phyloP scores from a whole-genome alignment of 2,329 filamentous ascomycete genomes.

The Colletotrichum tabaci region DNA sequence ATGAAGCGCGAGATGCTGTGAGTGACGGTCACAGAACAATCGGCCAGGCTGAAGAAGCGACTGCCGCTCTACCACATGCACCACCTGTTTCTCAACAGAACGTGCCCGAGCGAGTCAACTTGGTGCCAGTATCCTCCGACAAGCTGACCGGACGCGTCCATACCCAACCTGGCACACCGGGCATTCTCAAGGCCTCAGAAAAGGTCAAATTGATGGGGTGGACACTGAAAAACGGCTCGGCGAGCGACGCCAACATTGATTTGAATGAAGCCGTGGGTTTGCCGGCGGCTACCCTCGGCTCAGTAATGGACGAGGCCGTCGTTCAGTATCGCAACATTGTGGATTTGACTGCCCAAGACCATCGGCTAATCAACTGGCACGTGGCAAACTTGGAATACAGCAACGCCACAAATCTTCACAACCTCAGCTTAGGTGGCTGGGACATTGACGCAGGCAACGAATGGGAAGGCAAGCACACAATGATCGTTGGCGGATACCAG shows the following conservation, averaged over 20 bases:
- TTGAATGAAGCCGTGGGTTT: conserved; percentile 76
- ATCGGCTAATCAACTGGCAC: conserved; percentile 96
- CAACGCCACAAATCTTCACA: conserved; percentile 90
- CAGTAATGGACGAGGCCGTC: conserved; percentile 94
- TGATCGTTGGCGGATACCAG: conserved; percentile 94
- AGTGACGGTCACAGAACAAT: conserved; percentile 81
- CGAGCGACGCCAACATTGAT: conserved; percentile 77
- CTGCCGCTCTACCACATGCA: conserved; percentile 71
- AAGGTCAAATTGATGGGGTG: conserved; percentile 89
- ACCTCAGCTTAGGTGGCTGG: conserved; percentile 91
- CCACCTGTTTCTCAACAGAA: conserved; percentile 68
- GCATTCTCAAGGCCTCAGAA: conserved; percentile 80
- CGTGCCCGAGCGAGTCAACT: conserved; percentile 66
- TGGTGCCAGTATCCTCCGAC: conserved; percentile 76
- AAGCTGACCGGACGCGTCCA: conserved; percentile 81
- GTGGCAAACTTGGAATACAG: conserved; percentile 98
- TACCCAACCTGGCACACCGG: conserved; percentile 77
- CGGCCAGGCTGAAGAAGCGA: conserved; percentile 79
- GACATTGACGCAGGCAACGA: conserved; percentile 98
- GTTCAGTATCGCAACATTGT: conserved; percentile 88
- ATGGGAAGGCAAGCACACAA: conserved; percentile 94
- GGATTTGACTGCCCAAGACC: conserved; percentile 87
- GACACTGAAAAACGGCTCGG: conserved; percentile 76
- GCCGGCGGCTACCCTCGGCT: conserved; percentile 83
- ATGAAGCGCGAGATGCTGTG: conserved; percentile 84